Evolutionary conservation across 148 eudicot genomes (phyloP), one percentile per base, ranked within the genome.

Genomic region (Camellia granthamiana): DNA sequence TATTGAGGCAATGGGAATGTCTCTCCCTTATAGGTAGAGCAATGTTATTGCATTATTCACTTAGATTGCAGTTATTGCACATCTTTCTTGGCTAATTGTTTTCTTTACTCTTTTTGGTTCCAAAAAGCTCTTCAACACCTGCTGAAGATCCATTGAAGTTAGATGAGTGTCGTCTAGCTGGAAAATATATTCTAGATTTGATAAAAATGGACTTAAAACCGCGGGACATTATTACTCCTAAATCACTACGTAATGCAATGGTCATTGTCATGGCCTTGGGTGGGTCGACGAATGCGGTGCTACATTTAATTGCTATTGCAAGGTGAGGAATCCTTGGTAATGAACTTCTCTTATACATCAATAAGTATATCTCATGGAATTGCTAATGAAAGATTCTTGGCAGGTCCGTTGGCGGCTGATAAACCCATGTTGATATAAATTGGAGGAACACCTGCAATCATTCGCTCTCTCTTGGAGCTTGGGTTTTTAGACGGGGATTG

Each of bases 371-470:
- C 14, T 55, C 23, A 13, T 42, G 19, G 62, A 43, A 71, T 43
- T 9, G 44, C 84, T 84, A 42, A 84, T 72, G 46, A 30, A 78
- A 14, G 60, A 51, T 74, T 69, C 54, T 77, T 84, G 10, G 83
- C 92, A 95, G 99, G 88, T 93, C 97, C 58, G 99, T 93, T 73
- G 98, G 94, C 69, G 82, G 93, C 81, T 47, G 89, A 19, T 85
- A 93, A 81, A 88, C 91, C 59, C 88, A 92, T 10, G 98, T 69
- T 38, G 23, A n/a, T 74, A 72, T 79, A 93, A 97, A 88, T 95
- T 88, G 99, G 99, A 72, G 99, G 98, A 67, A 95, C 95, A 84
- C 99, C 99, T 75, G 99, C 99, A 49, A 86, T 95, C 54, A 91
- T 91, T 74, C 92, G 92, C 75, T 79, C 86, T 82, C 92, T 93